These are phyloP conservation scores for Chlorella sp. DNA, from an alignment of 139 green algal species.

Conservation along the genomic window DNA sequence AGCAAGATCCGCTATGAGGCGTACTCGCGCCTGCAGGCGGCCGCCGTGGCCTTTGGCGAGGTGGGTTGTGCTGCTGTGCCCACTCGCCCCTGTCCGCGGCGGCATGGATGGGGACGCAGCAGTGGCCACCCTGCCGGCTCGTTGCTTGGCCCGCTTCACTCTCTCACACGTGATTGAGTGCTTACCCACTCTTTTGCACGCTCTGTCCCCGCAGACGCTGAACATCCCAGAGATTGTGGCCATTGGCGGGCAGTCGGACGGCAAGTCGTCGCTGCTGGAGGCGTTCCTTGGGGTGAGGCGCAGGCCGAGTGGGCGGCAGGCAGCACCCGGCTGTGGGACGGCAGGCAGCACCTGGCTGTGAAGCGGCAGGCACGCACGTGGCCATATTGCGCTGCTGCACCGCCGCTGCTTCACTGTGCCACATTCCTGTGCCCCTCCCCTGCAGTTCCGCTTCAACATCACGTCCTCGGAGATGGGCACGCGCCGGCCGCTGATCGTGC, in stretches of 20 bases:
- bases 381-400: too few species aligned
- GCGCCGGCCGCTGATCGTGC: slow-evolving; percentile 81
- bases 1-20: slow-evolving; percentile 78
- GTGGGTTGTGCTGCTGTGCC: too few species aligned
- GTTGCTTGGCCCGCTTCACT: too few species aligned
- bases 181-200: too few species aligned
- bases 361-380: too few species aligned
- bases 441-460: slow-evolving; percentile 92
- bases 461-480: slow-evolving; percentile 94
- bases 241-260: slow-evolving; percentile 92
- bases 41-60: slow-evolving; percentile 78
- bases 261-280: slow-evolving; percentile 91
- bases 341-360: too few species aligned
- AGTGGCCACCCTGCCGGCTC: too few species aligned
- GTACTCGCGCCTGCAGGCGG: slow-evolving; percentile 75
- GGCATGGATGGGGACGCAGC: too few species aligned
- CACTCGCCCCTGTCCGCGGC: too few species aligned
- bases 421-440: too few species aligned
- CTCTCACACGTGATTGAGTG: too few species aligned
- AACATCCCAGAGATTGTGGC: slow-evolving; percentile 95
- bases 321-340: not conserved
- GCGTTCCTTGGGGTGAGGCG: slow-evolving; percentile 86
- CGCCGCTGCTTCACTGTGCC: too few species aligned
- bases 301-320: not conserved
- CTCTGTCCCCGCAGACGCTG: slow-evolving; percentile 41